Percentiles rank a stretch among this genome's conserved stretches.
These are phyloP conservation scores for Saussurea involucrata DNA, from an alignment of 129 eudicot species.

Conservation along the genomic window DNA sequence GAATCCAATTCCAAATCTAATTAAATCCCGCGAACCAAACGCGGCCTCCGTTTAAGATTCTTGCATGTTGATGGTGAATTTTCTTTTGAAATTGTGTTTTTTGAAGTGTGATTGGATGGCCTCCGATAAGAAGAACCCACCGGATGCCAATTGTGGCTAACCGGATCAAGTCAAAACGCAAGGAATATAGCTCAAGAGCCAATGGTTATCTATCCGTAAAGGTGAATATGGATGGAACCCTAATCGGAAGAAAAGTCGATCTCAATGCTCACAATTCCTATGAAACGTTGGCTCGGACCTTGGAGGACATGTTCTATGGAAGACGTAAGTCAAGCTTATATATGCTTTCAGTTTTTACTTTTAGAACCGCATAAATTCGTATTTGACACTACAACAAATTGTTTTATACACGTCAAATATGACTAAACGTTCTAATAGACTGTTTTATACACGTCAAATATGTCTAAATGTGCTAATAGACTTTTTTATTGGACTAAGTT, in stretches of 20 bases:
- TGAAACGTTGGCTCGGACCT: conserved; percentile 59
- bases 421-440: not conserved
- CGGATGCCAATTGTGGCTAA: conserved; percentile 63
- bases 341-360: not conserved
- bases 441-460: not conserved
- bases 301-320: conserved; percentile 72
- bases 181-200: conserved; percentile 35
- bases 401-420: not conserved
- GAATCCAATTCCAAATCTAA: no score
- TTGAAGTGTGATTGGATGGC: conserved; percentile 93
- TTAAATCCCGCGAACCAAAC: no score
- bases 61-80: not conserved
- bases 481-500: not conserved
- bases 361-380: not conserved
- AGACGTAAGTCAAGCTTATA: conserved; percentile 39
- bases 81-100: conserved; percentile 6
- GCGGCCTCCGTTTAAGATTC: no score
- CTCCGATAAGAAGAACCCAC: conserved; percentile 68
- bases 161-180: conserved; percentile 56
- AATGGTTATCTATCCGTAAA: conserved; percentile 59
- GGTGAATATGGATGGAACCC: conserved; percentile 93
- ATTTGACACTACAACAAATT: not conserved
- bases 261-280: conserved; percentile 75
- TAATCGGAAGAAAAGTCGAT: conserved; percentile 89
- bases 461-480: not conserved